Base-by-base conservation (phyloP, 768 basidiomycete species). In the Mycena kentingensis region DNA sequence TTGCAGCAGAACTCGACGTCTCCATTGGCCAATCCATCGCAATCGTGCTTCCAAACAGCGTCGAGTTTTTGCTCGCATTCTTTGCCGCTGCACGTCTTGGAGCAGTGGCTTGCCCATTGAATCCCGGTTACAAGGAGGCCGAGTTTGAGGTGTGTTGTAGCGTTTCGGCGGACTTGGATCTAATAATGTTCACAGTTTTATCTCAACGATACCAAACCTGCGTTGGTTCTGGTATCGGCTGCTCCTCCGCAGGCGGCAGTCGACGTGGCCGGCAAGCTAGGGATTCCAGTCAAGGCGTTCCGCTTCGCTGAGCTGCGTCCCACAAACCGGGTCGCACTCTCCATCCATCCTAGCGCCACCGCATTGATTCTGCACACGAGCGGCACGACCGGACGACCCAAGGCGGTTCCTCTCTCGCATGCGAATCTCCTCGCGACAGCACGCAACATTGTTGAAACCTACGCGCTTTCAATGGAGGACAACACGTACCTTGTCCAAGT, bases 341-440 rank as follows among this genome's bases (percentile, higher is more conserved):
- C 31, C 3, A 45, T 52, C n/a, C 36, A 28, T 11, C 36, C 51
- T 3, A 44, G 46, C 51, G 36, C 39, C 35, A 38, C 46, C 7
- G 44, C 51, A 5, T 38, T 52, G 18, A 46, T 52, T 24, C 51
- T 52, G 5, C 51, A 52, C 45, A 46, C 51, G 24, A 46, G 44
- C 29, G 51, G 51, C n/a, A 52, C 51, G 21, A 52, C 51, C 19
- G 51, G 51, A 5, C 51, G 51, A n/a, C 51, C 51, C 21, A 52
- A 52, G 21, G 50, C 50, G 24, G 50, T 51, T 21, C 50, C 50
- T 29, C 28, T 51, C 6, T 43, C 50, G 1, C 50, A 51, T 27
- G 50, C 21, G 18, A 51, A 51, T 35, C 50, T 51, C 32, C 50
- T 51, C 15, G 42, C 41, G n/a, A 51, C 50, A 18, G 50, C 50